phyloP scores from a whole-genome alignment of 192 early-diverging fungal genomes.

The Gonapodya prolifera region DNA sequence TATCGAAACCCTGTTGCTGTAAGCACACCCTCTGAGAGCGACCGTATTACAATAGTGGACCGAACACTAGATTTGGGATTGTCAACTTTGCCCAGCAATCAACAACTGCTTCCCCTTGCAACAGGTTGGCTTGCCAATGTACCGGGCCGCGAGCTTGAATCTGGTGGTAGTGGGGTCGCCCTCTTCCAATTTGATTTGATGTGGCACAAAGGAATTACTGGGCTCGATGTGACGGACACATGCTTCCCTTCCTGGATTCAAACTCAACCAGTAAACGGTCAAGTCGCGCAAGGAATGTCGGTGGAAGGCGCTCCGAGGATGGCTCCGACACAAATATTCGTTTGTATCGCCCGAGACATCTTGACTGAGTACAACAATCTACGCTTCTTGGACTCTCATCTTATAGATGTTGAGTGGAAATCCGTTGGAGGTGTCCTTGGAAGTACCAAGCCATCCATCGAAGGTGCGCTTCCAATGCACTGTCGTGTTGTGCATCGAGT shows the following conservation, averaged over 20 bases:
- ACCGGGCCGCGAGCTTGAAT: background rate
- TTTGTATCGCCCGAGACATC: background rate
- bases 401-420: background rate
- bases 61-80: background rate
- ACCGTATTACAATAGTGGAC: background rate
- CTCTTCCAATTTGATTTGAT: background rate
- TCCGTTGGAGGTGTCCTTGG: background rate
- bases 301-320: background rate
- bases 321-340: background rate
- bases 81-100: background rate
- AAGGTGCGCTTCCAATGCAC: background rate
- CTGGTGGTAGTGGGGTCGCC: background rate
- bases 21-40: background rate
- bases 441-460: background rate
- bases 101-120: background rate
- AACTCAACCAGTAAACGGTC: background rate
- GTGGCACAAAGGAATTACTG: background rate
- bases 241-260: background rate
- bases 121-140: background rate
- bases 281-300: background rate
- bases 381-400: background rate
- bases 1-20: background rate
- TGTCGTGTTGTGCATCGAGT: background rate
- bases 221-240: background rate
- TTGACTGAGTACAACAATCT: background rate